Evolutionary conservation across 2,329 filamentous ascomycete species (phyloP), one percentile per base, ranked within the genome.

Genomic region (Stagonosporopsis tanaceti): DNA sequence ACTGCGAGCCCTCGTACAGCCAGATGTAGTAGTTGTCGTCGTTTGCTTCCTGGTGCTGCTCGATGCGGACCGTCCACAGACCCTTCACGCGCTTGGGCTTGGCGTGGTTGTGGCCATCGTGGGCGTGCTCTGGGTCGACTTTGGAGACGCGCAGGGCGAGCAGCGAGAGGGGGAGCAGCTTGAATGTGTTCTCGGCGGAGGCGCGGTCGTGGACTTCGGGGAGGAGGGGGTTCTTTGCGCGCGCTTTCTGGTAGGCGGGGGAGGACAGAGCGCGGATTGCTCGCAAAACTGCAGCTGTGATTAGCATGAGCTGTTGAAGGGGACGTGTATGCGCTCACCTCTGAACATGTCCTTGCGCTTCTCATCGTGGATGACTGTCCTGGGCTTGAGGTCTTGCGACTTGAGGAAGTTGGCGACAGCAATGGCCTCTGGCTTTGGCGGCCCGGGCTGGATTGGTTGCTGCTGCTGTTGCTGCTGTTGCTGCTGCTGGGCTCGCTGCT

Each of bases 271-370:
- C 93, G 69, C 95, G 91, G 61, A 99, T 89, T 38, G 95, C 95
- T 75, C 95, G 92, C 84, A 98, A 98, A 76, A 99, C 95, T 96
- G 64, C 35, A 12, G 4, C 8, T 1, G 7, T 34, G 3, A 20
- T 66, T 40, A 62, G 44, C 30, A 34, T 5, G 22, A 25, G 12
- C 32, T 34, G 8, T 28, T 38, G 25, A 2, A 22, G 17, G 4
- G 17, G 3, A 11, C 39, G 9, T 32, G 27, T 47, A 28, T 45
- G 50, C 28, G 37, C 60, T 73, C 82, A 94, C 92, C 93, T 84
- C 89, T 90, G 79, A 99, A 98, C 91, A 99, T 96, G 65, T 99
- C 94, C 80, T 97, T 98, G 71, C 95, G 87, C 83, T 97, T 93
- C 70, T 95, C 95, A 65, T 97, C 93, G 64, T 98, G 85, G 63